Evolutionary conservation across 2,329 filamentous ascomycete genomes (phyloP), one percentile per base, ranked within the genome.

Genomic region (Exophiala aquamarina): DNA sequence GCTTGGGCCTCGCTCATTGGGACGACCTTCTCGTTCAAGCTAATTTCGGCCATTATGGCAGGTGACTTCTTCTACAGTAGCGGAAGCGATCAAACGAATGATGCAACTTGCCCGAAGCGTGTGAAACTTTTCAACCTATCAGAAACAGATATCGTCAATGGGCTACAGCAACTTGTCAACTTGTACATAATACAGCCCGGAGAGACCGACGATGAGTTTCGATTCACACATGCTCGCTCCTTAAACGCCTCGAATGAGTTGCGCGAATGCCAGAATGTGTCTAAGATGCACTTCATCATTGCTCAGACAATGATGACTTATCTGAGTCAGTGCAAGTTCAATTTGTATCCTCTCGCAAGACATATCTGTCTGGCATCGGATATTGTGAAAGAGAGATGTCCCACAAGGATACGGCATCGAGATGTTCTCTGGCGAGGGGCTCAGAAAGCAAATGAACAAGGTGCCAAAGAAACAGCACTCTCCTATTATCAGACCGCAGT

Each of bases 271-370:
- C 72, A 70, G 40, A 82, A 86, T 45, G 71, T 79, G 17, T 73
- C 79, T 15, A 86, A 87, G 58, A 96, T 96, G 91, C 90, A 96
- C 66, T 96, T 91, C 59, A 82, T 90, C 36, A 89, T 96, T 59
- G 86, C 88, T 0, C 84, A 89, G 61, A 86, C 85, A 0, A 80
- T 96, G 56, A 81, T 91, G 65, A 86, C 87, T 57, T 84, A 90
- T 58, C 81, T 71, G 17, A 70, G 72, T 6, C 67, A 78, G 18
- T 83, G 89, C 50, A 73, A 79, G 1, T 76, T 76, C 40, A 77
- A 78, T 19, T 76, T 83, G 10, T 90, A 94, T 61, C 84, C 81
- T 49, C 84, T 86, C 50, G 88, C 89, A 17, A 80, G 84, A 4
- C 92, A 96, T 64, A 85, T 95, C 3, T 91, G 88, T 62, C 81